Evolutionary conservation across 2,329 filamentous ascomycete genomes (phyloP).

Genomic region (Xylaria sp.): DNA sequence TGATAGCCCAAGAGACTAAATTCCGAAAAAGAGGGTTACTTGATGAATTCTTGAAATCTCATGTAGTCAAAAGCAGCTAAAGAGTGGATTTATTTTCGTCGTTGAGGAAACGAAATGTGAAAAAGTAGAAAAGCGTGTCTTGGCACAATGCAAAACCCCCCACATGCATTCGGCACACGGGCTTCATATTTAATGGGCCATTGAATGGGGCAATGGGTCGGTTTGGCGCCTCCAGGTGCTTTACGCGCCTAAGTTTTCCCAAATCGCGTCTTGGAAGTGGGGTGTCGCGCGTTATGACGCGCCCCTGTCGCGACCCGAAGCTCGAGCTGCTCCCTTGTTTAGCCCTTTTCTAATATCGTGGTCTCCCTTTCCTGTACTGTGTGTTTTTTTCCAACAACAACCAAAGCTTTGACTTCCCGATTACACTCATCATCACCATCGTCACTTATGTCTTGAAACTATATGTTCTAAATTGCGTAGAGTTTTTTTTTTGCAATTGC

Average conservation of each 20-base stretch:
- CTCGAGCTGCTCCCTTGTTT: constrained; percentile 12
- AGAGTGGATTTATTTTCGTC: constrained; percentile 15
- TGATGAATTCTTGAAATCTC: not conserved
- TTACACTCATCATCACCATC: constrained; percentile 5
- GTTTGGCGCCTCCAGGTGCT: constrained; percentile 21
- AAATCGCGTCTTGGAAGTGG: constrained; percentile 35
- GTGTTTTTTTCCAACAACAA: constrained; percentile 22
- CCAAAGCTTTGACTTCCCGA: constrained; percentile 17
- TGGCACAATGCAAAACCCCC: constrained; percentile 26
- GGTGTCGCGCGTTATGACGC: constrained; percentile 28
- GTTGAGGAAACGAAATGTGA: constrained; percentile 24
- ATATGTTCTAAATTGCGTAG: constrained; percentile 2
- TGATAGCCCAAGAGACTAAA: not conserved
- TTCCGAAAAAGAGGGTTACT: not conserved
- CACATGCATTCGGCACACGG: constrained; percentile 13
- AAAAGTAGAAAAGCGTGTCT: constrained; percentile 24
- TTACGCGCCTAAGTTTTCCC: constrained; percentile 34
- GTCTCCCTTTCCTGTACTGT: constrained; percentile 15
- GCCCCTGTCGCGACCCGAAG: constrained; percentile 24
- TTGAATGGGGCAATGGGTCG: not conserved
- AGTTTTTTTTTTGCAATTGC: constrained; percentile 6
- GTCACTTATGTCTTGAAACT: constrained; percentile 22
- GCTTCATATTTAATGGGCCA: not conserved
- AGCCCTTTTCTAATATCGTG: constrained; percentile 11
- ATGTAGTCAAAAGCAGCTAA: not conserved